Evolutionary conservation across 208 protist genomes (phyloP), one percentile per base, ranked within the genome.

Genomic region (Leishmania braziliensis): DNA sequence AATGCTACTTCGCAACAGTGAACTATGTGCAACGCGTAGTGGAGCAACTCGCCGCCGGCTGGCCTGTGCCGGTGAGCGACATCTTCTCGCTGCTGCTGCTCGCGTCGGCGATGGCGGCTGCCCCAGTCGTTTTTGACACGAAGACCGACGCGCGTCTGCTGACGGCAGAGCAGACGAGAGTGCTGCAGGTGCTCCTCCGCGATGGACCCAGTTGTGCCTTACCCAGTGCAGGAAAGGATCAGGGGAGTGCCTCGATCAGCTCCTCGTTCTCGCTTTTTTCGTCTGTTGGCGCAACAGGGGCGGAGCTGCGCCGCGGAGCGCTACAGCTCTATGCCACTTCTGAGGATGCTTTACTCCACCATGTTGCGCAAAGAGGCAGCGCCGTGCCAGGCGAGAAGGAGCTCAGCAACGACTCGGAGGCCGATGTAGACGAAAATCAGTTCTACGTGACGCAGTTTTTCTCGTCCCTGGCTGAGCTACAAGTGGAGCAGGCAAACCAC

Each of bases 1-100:
- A 92, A 77, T 87, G 88, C 71, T 96, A 93, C 79, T 96, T 94
- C 80, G 90, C 88, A 12, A 43, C 90, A 33, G 80, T 88, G 70
- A 92, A 95, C 75, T 93, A 88, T 79, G 36, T 93, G 36, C 91
- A 96, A 70, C 78, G 79, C 23, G 88, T 92, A 10, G 72, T 95
- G 46, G 84, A 94, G 75, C 65, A 86, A 29, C 86, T 94, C 5
- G 76, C 79, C 20, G 90, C 86, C 70, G 92, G 94, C 39, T 97
- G 94, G 94, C 92, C 94, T 12, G 72, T 51, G 66, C 71, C 87
- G 26, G 76, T 97, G 48, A 81, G 86, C 50, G 90, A 91, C 6
- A 75, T 93, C 53, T 95, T 92, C 78, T 90, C 90, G 14, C 85
- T 94, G 68, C 77, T 92, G 75, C 73, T 93, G 65, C 65, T 96